A percentile compares a stretch with the other conserved stretches of the same genome.
Conservation (phyloP, 495 filamentous ascomycete species). For the Aspergillus panamensis region DNA sequence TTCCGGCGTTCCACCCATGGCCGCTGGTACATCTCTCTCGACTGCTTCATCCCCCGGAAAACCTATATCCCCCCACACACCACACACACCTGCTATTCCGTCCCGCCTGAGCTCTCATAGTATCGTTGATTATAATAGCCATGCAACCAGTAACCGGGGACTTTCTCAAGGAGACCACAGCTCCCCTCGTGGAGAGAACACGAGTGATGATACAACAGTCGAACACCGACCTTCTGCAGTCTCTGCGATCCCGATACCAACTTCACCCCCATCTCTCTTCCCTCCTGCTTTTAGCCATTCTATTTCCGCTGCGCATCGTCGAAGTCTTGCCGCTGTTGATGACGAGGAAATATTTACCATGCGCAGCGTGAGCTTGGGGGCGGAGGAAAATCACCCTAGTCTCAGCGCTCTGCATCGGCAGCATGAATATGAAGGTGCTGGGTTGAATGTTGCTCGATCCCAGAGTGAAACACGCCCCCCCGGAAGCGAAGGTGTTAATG, state of each 20-base stretch:
- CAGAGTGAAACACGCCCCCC: slow-evolving; percentile 29
- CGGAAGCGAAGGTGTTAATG: slow-evolving; percentile 28
- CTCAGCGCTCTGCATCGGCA: slow-evolving; percentile 54
- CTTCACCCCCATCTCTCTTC: slow-evolving; percentile 67
- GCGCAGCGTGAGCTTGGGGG: slow-evolving; percentile 73
- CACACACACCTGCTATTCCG: slow-evolving; percentile 88
- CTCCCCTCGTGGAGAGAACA: slow-evolving; percentile 37
- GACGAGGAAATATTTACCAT: slow-evolving; percentile 62
- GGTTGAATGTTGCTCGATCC: slow-evolving; percentile 25
- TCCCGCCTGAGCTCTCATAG: slow-evolving; percentile 88
- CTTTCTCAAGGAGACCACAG: slow-evolving; percentile 32
- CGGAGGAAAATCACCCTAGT: slow-evolving; percentile 59
- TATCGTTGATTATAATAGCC: slow-evolving; percentile 66
- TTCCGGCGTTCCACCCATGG: slow-evolving; percentile 78
- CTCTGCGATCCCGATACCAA: slow-evolving; percentile 78
- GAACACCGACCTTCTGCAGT: slow-evolving; percentile 49
- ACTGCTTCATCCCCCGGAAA: slow-evolving; percentile 87
- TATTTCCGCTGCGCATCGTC: slow-evolving; percentile 74
- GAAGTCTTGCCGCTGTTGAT: slow-evolving; percentile 51
- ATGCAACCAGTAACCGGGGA: slow-evolving; percentile 24
- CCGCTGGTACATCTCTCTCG: slow-evolving; percentile 75
- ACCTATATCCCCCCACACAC: slow-evolving; percentile 87
- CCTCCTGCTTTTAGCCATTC: slow-evolving; percentile 62
- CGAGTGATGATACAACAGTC: slow-evolving; percentile 34
- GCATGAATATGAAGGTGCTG: slow-evolving; percentile 33